These are phyloP conservation scores for Penicillium diatomitis DNA, from an alignment of 495 filamentous ascomycete genomes.

Conservation along the genomic window DNA sequence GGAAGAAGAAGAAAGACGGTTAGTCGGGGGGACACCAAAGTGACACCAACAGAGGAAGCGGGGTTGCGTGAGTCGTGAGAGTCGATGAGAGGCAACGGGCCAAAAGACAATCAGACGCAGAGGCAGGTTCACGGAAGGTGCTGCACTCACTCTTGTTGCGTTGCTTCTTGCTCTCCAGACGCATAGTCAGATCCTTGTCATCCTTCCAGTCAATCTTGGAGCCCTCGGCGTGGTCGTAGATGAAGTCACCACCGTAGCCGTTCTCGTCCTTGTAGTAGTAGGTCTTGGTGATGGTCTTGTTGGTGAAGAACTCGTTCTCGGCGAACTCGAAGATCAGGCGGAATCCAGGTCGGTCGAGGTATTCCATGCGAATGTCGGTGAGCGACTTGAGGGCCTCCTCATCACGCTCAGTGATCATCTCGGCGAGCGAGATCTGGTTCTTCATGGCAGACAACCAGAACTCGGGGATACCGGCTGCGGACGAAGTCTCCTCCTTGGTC, in stretches of 20 bases:
- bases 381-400: slow-evolving; percentile 85
- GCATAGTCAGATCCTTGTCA: slow-evolving; percentile 85
- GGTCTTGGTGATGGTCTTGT: slow-evolving; percentile 95
- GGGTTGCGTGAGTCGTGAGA: too few relatives aligned
- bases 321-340: slow-evolving; percentile 94
- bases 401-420: slow-evolving; percentile 96
- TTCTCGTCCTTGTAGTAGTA: slow-evolving; percentile 99
- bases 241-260: slow-evolving; percentile 97
- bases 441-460: slow-evolving; percentile 99
- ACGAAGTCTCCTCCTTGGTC: slow-evolving; percentile 36
- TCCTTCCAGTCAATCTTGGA: slow-evolving; percentile 97
- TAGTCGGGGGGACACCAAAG: slow-evolving; percentile 8
- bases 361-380: slow-evolving; percentile 97
- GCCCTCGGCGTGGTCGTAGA: slow-evolving; percentile 98
- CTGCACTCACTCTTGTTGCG: slow-evolving; percentile 89
- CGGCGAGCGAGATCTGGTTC: slow-evolving; percentile 90
- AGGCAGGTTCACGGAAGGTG: neutral
- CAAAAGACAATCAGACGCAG: neutral
- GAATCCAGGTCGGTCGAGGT: slow-evolving; percentile 96
- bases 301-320: slow-evolving; percentile 91
- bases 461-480: slow-evolving; percentile 78
- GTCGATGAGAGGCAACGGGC: too few relatives aligned
- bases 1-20: slow-evolving; percentile 8
- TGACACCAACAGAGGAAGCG: too few relatives aligned
- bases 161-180: slow-evolving; percentile 97